phyloP scores from a whole-genome alignment of 352 stramenopile species.

The Phytophthora pisi region DNA sequence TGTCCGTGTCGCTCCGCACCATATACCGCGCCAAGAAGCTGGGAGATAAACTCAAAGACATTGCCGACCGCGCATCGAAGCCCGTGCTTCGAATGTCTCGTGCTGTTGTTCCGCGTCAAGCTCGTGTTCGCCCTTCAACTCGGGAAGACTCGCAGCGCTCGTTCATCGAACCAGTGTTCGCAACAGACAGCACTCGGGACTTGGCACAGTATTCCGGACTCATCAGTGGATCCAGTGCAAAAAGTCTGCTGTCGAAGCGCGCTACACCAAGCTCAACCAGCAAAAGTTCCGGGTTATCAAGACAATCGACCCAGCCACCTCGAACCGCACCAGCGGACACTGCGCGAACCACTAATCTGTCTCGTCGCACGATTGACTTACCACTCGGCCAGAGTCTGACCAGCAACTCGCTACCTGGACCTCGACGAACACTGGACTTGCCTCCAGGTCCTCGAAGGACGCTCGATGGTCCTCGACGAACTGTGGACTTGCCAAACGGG shows the following conservation, averaged over 20 bases:
- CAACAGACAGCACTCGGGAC: conserved; percentile 31
- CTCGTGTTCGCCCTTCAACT: conserved; percentile 26
- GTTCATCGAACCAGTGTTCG: conserved; percentile 8
- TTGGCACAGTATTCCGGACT: conserved; percentile 31
- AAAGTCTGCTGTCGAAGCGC: conserved; percentile 22
- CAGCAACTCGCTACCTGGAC: neutral
- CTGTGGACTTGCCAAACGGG: neutral
- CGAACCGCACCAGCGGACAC: conserved; percentile 3
- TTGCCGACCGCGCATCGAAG: conserved; percentile 62
- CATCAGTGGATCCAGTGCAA: conserved; percentile 13
- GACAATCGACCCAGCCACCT: conserved; percentile 11
- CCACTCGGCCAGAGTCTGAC: neutral
- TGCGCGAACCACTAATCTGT: conserved; percentile 4
- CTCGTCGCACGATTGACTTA: neutral
- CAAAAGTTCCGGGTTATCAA: conserved; percentile 9
- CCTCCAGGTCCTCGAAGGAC: neutral
- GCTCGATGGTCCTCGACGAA: neutral
- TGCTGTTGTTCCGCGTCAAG: conserved; percentile 17
- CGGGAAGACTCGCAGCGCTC: conserved; percentile 22
- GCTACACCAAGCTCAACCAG: conserved; percentile 3
- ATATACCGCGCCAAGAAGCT: conserved; percentile 85
- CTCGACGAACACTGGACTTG: neutral
- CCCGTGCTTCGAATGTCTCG: conserved; percentile 33
- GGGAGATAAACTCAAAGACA: conserved; percentile 84
- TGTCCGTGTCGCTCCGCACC: conserved; percentile 74